Conservation (phyloP, 2,329 filamentous ascomycete genomes). For the Fusarium papillatum region DNA sequence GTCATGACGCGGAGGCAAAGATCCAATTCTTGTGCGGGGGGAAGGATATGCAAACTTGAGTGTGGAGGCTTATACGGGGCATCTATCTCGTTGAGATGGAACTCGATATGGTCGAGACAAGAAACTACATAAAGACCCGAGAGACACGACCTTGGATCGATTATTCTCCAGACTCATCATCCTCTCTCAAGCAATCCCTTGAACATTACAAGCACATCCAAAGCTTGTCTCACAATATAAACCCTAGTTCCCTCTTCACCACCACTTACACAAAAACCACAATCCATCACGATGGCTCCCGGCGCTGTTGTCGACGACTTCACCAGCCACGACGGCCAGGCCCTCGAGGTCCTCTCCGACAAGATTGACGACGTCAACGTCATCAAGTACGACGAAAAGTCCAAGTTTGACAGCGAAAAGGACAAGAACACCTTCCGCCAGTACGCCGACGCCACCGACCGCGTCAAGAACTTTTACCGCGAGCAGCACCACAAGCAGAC, state of each 20-base stretch:
- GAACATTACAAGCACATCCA: background rate
- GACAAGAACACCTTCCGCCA: constrained; percentile 87
- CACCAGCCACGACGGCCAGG: constrained; percentile 40
- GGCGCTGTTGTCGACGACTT: constrained; percentile 41
- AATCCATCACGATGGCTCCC: constrained; percentile 43
- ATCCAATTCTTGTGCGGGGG: constrained; percentile 33
- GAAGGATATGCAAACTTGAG: constrained; percentile 27
- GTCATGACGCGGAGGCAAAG: constrained; percentile 21
- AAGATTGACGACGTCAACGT: constrained; percentile 66
- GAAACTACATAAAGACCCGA: constrained; percentile 31
- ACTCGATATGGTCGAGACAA: constrained; percentile 10
- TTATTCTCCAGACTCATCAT: constrained; percentile 27
- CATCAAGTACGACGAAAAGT: constrained; percentile 64
- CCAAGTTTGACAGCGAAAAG: constrained; percentile 80
- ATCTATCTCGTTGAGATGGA: constrained; percentile 10
- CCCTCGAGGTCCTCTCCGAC: constrained; percentile 64
- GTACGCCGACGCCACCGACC: constrained; percentile 86
- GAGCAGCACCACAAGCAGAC: constrained; percentile 81
- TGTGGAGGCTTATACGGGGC: constrained; percentile 7
- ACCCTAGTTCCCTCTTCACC: background rate
- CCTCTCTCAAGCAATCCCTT: constrained; percentile 6
- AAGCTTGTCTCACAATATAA: background rate
- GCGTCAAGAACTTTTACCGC: constrained; percentile 89
- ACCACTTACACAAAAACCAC: constrained; percentile 26
- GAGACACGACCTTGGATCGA: constrained; percentile 3